Percentiles rank a stretch among this genome's conserved stretches.
Evolutionary conservation across 305 asterid genomes (phyloP).

Genomic region (Fraxinus ornus): DNA sequence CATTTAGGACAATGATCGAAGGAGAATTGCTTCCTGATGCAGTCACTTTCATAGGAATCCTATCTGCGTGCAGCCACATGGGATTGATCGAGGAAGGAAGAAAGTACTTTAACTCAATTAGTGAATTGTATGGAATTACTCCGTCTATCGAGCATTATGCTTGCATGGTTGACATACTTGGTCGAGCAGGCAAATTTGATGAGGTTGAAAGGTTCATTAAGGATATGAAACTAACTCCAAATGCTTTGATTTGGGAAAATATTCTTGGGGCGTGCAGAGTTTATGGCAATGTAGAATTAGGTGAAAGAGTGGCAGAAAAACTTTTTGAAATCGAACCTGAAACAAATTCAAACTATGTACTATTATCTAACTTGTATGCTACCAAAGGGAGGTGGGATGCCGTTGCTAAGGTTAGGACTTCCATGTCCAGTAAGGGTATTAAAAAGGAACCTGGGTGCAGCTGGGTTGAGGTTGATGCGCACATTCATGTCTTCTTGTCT

Average conservation of each 20-base stretch:
- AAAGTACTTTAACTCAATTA: slow-evolving; percentile 53
- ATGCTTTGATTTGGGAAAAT: slow-evolving; percentile 68
- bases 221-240: slow-evolving; percentile 55
- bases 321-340: slow-evolving; percentile 59
- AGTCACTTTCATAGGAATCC: slow-evolving; percentile 64
- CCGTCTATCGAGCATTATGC: slow-evolving; percentile 75
- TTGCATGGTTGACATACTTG: slow-evolving; percentile 77
- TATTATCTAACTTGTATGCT: slow-evolving; percentile 74
- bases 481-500: slow-evolving; percentile 69
- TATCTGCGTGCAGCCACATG: slow-evolving; percentile 83
- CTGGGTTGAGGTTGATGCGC: slow-evolving; percentile 65
- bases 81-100: slow-evolving; percentile 73
- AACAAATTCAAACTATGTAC: slow-evolving; percentile 56
- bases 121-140: slow-evolving; percentile 47
- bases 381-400: slow-evolving; percentile 68
- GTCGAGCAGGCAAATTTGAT: slow-evolving; percentile 70
- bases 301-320: slow-evolving; percentile 63
- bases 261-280: slow-evolving; percentile 70
- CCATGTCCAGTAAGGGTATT: slow-evolving; percentile 61
- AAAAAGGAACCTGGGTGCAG: slow-evolving; percentile 93
- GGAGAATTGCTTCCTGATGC: slow-evolving; percentile 52
- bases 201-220: slow-evolving; percentile 61
- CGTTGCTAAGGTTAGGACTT: slow-evolving; percentile 54
- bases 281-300: slow-evolving; percentile 73
- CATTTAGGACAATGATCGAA: slow-evolving; percentile 53